Evolutionary conservation across 2,329 filamentous ascomycete genomes (phyloP).

Genomic region (Calonectria naviculata): DNA sequence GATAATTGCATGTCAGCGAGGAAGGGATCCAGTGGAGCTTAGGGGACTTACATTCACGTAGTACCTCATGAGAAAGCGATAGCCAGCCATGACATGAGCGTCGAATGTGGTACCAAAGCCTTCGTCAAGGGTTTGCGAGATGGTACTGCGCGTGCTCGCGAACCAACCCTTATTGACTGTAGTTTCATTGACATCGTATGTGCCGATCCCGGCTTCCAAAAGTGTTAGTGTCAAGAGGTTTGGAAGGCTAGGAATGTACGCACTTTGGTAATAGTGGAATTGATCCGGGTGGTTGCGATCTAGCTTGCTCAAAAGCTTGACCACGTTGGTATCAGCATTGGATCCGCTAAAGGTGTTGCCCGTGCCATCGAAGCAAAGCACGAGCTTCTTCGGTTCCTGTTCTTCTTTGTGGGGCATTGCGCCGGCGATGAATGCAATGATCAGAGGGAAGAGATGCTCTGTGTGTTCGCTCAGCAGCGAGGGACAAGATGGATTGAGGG

Average conservation of each 20-base stretch:
- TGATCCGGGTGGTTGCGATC: constrained; percentile 56
- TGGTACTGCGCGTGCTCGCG: constrained; percentile 46
- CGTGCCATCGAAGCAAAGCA: constrained; percentile 62
- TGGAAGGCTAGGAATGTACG: constrained; percentile 11
- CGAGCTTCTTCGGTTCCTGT: constrained; percentile 48
- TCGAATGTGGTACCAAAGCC: constrained; percentile 60
- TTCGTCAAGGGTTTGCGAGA: constrained; percentile 55
- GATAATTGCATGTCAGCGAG: not conserved
- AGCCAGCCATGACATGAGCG: constrained; percentile 63
- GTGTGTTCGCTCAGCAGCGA: not conserved
- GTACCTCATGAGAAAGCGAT: constrained; percentile 65
- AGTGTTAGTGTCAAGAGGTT: not conserved
- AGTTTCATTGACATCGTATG: constrained; percentile 57
- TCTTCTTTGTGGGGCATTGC: constrained; percentile 9
- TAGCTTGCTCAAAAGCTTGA: constrained; percentile 61
- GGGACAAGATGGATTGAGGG: not conserved
- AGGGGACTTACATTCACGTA: constrained; percentile 52
- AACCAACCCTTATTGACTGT: constrained; percentile 52
- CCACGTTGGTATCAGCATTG: constrained; percentile 64
- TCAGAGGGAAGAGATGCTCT: not conserved
- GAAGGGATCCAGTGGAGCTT: rapidly evolving
- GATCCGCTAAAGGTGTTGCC: constrained; percentile 59
- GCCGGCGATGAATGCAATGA: not conserved
- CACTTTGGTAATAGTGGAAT: constrained; percentile 62
- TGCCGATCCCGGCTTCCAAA: constrained; percentile 58